A percentile compares a stretch with the other conserved stretches of the same genome.
Evolutionary conservation across 1,139 yeast species (phyloP).

Genomic region (Protomyces arabidopsidicola): DNA sequence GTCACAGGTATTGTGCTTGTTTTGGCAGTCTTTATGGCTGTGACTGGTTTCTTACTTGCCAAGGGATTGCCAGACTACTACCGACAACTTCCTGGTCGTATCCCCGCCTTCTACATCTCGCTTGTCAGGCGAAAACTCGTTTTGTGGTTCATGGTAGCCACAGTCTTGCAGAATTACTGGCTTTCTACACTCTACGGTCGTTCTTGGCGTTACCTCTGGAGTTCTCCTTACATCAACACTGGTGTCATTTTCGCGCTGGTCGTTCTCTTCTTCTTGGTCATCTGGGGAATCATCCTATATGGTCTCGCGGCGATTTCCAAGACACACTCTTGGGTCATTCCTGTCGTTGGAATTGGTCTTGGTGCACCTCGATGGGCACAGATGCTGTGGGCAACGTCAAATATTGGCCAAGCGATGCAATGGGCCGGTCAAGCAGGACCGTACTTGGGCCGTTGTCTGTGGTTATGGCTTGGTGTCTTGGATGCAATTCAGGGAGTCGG

Average conservation of each 20-base stretch:
- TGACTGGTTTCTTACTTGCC: constrained; percentile 12
- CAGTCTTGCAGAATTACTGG: constrained; percentile 30
- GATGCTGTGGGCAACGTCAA: constrained; percentile 29
- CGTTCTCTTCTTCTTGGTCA: constrained; percentile 23
- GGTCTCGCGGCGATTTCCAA: constrained; percentile 19
- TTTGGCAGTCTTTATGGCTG: constrained; percentile 15
- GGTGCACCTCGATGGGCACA: constrained; percentile 31
- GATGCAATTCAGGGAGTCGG: constrained; percentile 30
- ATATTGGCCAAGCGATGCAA: constrained; percentile 28
- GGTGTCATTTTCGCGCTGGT: constrained; percentile 25
- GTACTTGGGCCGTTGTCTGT: constrained; percentile 27
- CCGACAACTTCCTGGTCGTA: constrained; percentile 30
- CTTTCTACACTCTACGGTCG: constrained; percentile 28
- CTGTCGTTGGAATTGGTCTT: constrained; percentile 28
- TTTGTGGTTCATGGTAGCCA: constrained; percentile 29
- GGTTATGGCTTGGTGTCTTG: constrained; percentile 30
- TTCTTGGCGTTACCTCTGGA: constrained; percentile 29
- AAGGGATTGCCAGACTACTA: constrained; percentile 28
- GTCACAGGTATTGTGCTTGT: constrained; percentile 26
- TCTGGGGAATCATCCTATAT: constrained; percentile 26
- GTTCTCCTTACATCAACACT: constrained; percentile 16
- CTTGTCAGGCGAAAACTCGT: constrained; percentile 26
- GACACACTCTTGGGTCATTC: constrained; percentile 29
- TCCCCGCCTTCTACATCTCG: constrained; percentile 30
- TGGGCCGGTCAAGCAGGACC: constrained; percentile 31